Evolutionary conservation across 148 eudicot species (phyloP).

Genomic region (Spergularia bocconei): DNA sequence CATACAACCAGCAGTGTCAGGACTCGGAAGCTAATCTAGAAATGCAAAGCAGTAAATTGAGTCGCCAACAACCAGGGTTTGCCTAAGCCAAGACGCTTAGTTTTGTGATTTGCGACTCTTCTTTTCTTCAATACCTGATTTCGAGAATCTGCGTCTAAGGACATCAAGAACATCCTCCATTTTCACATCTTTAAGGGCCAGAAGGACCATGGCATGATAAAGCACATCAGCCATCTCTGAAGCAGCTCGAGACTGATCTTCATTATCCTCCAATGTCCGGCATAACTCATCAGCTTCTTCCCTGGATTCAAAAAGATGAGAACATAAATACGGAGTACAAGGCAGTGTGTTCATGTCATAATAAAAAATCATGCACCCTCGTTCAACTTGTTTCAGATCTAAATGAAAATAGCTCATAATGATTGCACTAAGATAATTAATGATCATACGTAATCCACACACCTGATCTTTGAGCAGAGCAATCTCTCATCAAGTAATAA

Average conservation of each 20-base stretch:
- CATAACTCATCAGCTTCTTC: slow-evolving; percentile 98
- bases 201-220: slow-evolving; percentile 86
- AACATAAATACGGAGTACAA: too few species aligned
- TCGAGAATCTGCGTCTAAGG: slow-evolving; percentile 62
- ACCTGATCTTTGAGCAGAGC: slow-evolving; percentile 89
- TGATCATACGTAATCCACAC: slow-evolving; percentile 6
- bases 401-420: neutral
- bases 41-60: neutral
- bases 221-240: slow-evolving; percentile 99
- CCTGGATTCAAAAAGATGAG: slow-evolving; percentile 27
- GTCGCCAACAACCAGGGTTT: neutral
- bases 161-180: slow-evolving; percentile 71
- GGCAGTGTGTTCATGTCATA: too few species aligned
- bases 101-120: slow-evolving; percentile 43
- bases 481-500: slow-evolving; percentile 62
- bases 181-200: slow-evolving; percentile 59
- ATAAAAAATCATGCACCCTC: too few species aligned
- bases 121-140: slow-evolving; percentile 91
- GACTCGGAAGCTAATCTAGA: neutral
- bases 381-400: neutral
- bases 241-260: slow-evolving; percentile 66
- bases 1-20: neutral
- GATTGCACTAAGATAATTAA: neutral
- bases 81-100: slow-evolving; percentile 1
- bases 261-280: slow-evolving; percentile 75